These are phyloP conservation scores for Monosporascus sp. DNA, from an alignment of 2,329 filamentous ascomycete species.

Conservation along the genomic window DNA sequence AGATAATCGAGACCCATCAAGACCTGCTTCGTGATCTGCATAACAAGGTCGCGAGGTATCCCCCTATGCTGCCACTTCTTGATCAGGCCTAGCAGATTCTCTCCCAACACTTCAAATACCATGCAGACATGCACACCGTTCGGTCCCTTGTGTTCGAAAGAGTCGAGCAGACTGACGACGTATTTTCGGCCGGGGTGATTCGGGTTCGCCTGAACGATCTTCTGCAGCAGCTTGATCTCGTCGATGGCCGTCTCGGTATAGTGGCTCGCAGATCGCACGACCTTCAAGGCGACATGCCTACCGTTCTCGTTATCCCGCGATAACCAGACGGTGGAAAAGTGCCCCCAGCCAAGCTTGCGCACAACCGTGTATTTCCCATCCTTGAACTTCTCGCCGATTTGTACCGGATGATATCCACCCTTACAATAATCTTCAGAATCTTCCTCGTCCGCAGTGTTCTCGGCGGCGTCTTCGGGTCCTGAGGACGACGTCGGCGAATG, in stretches of 20 bases:
- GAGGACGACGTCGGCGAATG: constrained; percentile 73
- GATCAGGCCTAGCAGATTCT: constrained; percentile 91
- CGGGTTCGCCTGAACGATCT: constrained; percentile 92
- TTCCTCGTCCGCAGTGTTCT: constrained; percentile 95
- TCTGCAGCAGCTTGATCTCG: constrained; percentile 96
- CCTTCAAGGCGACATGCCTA: constrained; percentile 96
- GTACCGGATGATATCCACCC: constrained; percentile 94
- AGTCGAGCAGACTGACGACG: constrained; percentile 92
- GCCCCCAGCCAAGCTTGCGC: constrained; percentile 95
- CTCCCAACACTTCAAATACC: constrained; percentile 96
- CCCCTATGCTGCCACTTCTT: constrained; percentile 98
- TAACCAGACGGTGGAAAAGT: constrained; percentile 95
- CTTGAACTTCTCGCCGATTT: constrained; percentile 94
- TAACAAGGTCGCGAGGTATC: constrained; percentile 93
- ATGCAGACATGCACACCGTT: constrained; percentile 97
- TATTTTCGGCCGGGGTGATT: constrained; percentile 91
- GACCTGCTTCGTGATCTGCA: constrained; percentile 98
- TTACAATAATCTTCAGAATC: constrained; percentile 99
- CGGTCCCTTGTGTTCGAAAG: constrained; percentile 95
- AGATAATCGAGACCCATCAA: constrained; percentile 92
- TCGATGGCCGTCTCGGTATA: constrained; percentile 99
- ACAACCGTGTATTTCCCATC: constrained; percentile 95
- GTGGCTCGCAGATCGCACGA: constrained; percentile 94
- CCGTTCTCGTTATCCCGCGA: constrained; percentile 78
- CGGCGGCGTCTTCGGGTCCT: constrained; percentile 76